Evolutionary conservation across 2,329 filamentous ascomycete genomes (phyloP), one percentile per base, ranked within the genome.

Genomic region (Pestalotiopsis sp.): DNA sequence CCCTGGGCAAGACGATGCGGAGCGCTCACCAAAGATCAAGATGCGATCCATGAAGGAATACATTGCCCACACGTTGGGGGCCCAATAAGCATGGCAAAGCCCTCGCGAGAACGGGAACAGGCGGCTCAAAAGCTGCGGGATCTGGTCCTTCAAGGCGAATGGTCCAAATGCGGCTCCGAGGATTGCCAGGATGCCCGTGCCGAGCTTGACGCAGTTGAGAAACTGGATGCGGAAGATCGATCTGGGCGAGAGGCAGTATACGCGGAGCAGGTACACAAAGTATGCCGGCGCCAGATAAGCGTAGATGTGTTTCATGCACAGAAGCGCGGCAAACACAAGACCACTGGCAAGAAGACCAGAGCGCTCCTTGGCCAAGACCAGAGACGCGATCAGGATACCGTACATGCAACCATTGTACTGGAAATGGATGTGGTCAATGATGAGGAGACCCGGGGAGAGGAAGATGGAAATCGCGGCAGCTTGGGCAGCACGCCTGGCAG

Each of bases 351-450:
- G 86, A 41, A 96, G 84, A 0, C 92, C 92, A 2, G 91, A 91
- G 76, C 88, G 89, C 74, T 91, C 89, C 65, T 93, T 90, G 6
- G 94, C 94, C 69, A 97, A 83, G 1, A 97, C 92, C 62, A 99
- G 86, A 2, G 96, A 98, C 67, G 95, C 85, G 49, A 98, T 88
- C 65, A 99, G 85, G 58, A 98, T 84, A 49, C 96, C 96, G 79
- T 98, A 99, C 82, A 99, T 90, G 82, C 95, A 94, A 56, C 96
- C 95, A 83, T 99, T 99, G 84, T 99, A 99, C 84, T 99, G 96
- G 80, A 99, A 99, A 80, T 92, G 96, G 6, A 95, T 93, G 77
- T 99, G 96, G 78, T 99, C 96, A 79, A 99, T 98, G 78, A 99
- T 97, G 70, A 99, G 86, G 45, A 99, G 88, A 2, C 95, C 96